These are phyloP conservation scores for Acanthamoeba royreba DNA, from an alignment of 208 protist species.

Conservation along the genomic window DNA sequence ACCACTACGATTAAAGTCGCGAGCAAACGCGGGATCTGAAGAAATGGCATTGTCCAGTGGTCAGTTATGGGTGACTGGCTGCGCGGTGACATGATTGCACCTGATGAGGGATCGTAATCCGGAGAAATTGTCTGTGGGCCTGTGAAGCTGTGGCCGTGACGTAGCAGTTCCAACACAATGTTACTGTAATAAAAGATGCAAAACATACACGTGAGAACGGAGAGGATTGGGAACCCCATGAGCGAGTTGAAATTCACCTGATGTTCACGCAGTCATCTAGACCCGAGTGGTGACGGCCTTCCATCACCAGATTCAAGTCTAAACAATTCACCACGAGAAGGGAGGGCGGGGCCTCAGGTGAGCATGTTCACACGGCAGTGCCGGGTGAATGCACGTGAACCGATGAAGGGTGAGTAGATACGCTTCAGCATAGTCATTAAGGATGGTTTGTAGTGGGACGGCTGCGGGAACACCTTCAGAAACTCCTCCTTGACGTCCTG, in stretches of 20 bases:
- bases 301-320: slow-evolving; percentile 22
- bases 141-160: background rate
- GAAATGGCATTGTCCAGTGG: background rate
- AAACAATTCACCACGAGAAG: background rate
- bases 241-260: too few species aligned
- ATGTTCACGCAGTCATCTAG: slow-evolving; percentile 26
- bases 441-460: background rate
- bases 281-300: slow-evolving; percentile 22
- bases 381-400: background rate
- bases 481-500: slow-evolving; percentile 39
- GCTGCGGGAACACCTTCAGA: background rate
- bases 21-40: slow-evolving; percentile 1
- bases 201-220: background rate
- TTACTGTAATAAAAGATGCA: background rate
- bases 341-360: background rate
- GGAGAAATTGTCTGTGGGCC: background rate
- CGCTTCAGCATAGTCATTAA: slow-evolving; percentile 7
- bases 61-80: background rate
- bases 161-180: slow-evolving; percentile 4
- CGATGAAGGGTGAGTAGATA: background rate
- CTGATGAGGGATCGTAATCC: background rate
- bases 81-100: background rate
- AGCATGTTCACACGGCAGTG: background rate
- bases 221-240: too few species aligned
- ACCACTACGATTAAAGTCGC: background rate